Base-by-base conservation (phyloP, 768 basidiomycete genomes). In the Pleurotus citrinopileatus region DNA sequence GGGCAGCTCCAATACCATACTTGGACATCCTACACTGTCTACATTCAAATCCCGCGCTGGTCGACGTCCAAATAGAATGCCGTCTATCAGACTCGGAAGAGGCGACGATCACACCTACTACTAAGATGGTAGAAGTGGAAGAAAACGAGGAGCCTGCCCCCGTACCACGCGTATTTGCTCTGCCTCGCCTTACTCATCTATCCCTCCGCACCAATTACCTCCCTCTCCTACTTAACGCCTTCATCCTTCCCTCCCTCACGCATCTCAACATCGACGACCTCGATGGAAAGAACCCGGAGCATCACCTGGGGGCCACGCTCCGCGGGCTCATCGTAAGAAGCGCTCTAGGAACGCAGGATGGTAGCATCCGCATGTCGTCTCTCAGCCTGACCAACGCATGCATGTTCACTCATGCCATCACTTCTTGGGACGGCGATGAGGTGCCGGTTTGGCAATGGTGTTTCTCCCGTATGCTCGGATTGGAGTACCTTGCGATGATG, bases 201-300 rank as follows among this genome's bases (percentile, higher is more conserved):
- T 59, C 63, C 3, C 63, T 75, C 23, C 65, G 70, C 1, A 64
- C 65, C 10, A 75, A 74, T 57, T 67, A 70, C 58, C 48, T 73
- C 40, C 63, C 68, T 1, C 52, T 62, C 7, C 47, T 73, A 7
- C 67, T 71, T 51, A 59, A 61, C 29, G 59, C 60, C 20, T 62
- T 73, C 42, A 61, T 70, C 46, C 52, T 67, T 10, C 74, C 72
- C 0, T 52, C 62, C 25, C 63, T 73, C 42, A 60, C 55, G 15
- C 52, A 47, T 7, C 62, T 75, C 19, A 62, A 57, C 45, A 58
- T 75, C 29, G 65, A 67, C 42, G 72, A 73, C 51, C 60, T 74
- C 23, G 72, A 74, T 48, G 72, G 70, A 15, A 67, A 51, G 34
- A 51, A 51, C 22, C 48, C 48, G 3, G 22, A 34, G 5, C 48